Percentiles rank a stretch among this genome's conserved stretches.
phyloP scores from a whole-genome alignment of 2,329 filamentous ascomycete species.

The Waltergamsia citrina region DNA sequence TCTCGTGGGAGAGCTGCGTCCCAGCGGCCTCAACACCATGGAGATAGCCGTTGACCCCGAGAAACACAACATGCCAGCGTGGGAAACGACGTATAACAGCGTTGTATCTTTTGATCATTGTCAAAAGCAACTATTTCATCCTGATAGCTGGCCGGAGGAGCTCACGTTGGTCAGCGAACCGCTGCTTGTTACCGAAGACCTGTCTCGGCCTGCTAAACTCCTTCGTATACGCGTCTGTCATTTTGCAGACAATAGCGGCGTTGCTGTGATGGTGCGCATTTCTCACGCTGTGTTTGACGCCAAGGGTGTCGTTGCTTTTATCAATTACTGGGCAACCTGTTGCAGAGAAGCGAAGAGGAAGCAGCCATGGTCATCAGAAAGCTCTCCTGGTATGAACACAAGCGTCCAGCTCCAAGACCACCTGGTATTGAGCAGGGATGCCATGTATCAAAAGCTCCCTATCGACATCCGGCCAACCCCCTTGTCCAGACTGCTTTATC shows the following conservation, averaged over 20 bases:
- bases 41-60: background rate
- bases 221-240: background rate
- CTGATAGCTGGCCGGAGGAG: background rate
- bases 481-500: background rate
- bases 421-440: background rate
- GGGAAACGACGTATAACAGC: background rate
- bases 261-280: slow-evolving; percentile 1
- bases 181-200: background rate
- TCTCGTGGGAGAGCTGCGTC: background rate
- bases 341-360: background rate
- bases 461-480: background rate
- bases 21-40: background rate
- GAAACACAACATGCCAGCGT: background rate
- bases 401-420: background rate
- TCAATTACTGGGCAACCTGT: slow-evolving; percentile 1
- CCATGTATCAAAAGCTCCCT: background rate
- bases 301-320: slow-evolving; percentile 1
- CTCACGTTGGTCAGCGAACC: background rate
- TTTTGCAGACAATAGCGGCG: background rate
- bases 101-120: background rate
- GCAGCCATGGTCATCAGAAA: too few species aligned
- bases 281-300: slow-evolving; percentile 1
- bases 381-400: too few species aligned
- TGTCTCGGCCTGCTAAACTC: background rate
- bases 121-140: background rate